Evolutionary conservation across 2,329 filamentous ascomycete species (phyloP), one percentile per base, ranked within the genome.

Genomic region (Coniochaeta prunicola): DNA sequence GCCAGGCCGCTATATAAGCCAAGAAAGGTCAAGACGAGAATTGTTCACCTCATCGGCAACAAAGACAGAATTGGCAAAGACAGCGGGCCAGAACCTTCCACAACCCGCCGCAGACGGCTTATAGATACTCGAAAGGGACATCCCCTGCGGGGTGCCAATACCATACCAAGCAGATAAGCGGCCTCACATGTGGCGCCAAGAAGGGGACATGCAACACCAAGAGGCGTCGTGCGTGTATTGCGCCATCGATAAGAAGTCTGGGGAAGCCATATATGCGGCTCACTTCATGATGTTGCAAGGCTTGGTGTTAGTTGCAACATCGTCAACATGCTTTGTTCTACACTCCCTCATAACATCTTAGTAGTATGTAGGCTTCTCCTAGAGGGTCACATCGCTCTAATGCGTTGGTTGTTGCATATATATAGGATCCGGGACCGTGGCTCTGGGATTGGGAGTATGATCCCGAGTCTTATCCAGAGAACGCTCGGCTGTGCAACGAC

Each of bases 271-370:
- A 38, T 48, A 54, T 28, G 26, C 26, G 12, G 28, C 9, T 36
- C 2, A 48, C 58, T 57, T 59, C 45, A 31, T 28, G 30, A 59
- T 59, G 58, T 56, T 36, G 53, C 58, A 56, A 59, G 58, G 30
- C 58, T 59, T 59, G 58, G 58, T 59, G 36, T 30, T 56, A 28
- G 38, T 59, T 59, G 57, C 53, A 59, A 58, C 53, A 57, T 45
- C 38, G 48, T 55, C 24, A 17, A 26, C 40, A n/a, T 45, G 40
- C 19, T 45, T 59, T n/a, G n/a, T n/a, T n/a, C n/a, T n/a, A n/a
- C n/a, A n/a, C n/a, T n/a, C n/a, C n/a, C n/a, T n/a, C n/a, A n/a
- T n/a, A n/a, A n/a, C n/a, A n/a, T n/a, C n/a, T n/a, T n/a, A n/a
- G n/a, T n/a, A n/a, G n/a, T n/a, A n/a, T n/a, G n/a, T n/a, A n/a